These are phyloP conservation scores for Stropharia rugosoannulata DNA, from an alignment of 768 basidiomycete genomes.

Conservation along the genomic window DNA sequence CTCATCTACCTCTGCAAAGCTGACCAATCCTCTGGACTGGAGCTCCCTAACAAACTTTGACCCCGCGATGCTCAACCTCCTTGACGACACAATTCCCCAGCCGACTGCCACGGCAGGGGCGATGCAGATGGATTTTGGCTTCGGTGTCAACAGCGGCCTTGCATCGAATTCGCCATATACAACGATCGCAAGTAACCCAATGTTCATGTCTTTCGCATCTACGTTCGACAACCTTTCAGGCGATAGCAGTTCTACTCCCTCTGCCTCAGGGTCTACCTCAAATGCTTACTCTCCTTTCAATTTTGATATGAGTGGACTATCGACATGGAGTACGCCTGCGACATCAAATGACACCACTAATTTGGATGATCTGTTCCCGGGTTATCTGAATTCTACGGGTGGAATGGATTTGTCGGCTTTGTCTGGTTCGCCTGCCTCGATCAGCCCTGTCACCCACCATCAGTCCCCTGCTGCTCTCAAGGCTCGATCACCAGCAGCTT, in stretches of 20 bases:
- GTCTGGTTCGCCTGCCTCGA: slow-evolving; percentile 33
- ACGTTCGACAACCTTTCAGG: slow-evolving; percentile 45
- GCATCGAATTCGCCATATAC: slow-evolving; percentile 58
- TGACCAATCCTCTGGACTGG: slow-evolving; percentile 56
- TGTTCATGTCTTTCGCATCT: slow-evolving; percentile 81
- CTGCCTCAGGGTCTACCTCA: slow-evolving; percentile 10
- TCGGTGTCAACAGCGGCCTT: slow-evolving; percentile 48
- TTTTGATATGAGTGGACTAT: slow-evolving; percentile 44
- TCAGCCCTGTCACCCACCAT: slow-evolving; percentile 60
- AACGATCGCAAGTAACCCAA: slow-evolving; percentile 80
- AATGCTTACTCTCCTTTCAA: slow-evolving; percentile 29
- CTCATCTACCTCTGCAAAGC: slow-evolving; percentile 34
- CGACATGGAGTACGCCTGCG: slow-evolving; percentile 41
- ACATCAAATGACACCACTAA: slow-evolving; percentile 33
- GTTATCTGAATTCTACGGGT: slow-evolving; percentile 29
- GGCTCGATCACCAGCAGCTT: slow-evolving; percentile 18
- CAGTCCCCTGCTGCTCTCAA: slow-evolving; percentile 19
- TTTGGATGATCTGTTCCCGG: slow-evolving; percentile 47
- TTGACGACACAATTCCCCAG: slow-evolving; percentile 56
- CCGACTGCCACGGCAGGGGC: slow-evolving; percentile 54
- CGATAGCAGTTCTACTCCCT: slow-evolving; percentile 14
- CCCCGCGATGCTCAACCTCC: slow-evolving; percentile 58
- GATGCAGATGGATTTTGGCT: slow-evolving; percentile 62
- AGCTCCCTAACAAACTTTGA: slow-evolving; percentile 70
- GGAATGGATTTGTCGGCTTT: slow-evolving; percentile 31